phyloP scores from a whole-genome alignment of 2,329 filamentous ascomycete genomes.

The Dichotomopilus funicola region DNA sequence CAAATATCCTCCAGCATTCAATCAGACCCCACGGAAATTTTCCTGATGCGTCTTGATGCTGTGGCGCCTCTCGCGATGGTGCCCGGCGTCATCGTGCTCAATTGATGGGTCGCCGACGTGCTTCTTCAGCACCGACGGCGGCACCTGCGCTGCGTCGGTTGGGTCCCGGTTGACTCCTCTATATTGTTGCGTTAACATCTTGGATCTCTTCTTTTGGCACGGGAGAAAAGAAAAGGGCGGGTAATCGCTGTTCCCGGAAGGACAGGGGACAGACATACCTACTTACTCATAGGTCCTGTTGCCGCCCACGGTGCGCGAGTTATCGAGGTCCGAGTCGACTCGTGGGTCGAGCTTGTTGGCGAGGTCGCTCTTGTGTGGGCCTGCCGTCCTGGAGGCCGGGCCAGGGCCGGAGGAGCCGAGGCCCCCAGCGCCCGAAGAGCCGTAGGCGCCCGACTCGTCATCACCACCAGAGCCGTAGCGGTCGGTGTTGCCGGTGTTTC shows the following conservation, averaged over 20 bases:
- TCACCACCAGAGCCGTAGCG: too few species aligned
- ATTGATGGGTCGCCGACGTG: constrained; percentile 41
- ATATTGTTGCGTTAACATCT: neutral
- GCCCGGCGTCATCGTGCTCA: constrained; percentile 37
- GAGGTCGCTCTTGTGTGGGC: constrained; percentile 47
- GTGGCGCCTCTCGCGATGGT: constrained; percentile 42
- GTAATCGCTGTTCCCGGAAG: neutral
- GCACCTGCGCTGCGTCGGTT: constrained; percentile 51
- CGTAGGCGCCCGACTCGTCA: too few species aligned
- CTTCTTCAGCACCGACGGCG: constrained; percentile 46
- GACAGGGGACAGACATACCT: constrained; percentile 22
- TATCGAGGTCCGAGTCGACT: constrained; percentile 50
- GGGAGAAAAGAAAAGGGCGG: neutral
- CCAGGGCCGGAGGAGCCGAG: constrained; percentile 23
- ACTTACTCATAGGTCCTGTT: constrained; percentile 45
- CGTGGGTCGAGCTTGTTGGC: constrained; percentile 51
- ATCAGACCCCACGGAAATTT: constrained; percentile 40
- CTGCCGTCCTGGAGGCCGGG: constrained; percentile 40
- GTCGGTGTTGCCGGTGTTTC: too few species aligned
- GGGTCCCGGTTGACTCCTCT: constrained; percentile 35
- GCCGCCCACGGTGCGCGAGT: constrained; percentile 47
- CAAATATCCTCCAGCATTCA: neutral
- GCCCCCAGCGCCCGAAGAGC: too few species aligned
- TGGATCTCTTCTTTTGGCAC: neutral
- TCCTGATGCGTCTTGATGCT: constrained; percentile 43